These are phyloP conservation scores for Coprinellus micaceus DNA, from an alignment of 768 basidiomycete genomes.

Conservation along the genomic window DNA sequence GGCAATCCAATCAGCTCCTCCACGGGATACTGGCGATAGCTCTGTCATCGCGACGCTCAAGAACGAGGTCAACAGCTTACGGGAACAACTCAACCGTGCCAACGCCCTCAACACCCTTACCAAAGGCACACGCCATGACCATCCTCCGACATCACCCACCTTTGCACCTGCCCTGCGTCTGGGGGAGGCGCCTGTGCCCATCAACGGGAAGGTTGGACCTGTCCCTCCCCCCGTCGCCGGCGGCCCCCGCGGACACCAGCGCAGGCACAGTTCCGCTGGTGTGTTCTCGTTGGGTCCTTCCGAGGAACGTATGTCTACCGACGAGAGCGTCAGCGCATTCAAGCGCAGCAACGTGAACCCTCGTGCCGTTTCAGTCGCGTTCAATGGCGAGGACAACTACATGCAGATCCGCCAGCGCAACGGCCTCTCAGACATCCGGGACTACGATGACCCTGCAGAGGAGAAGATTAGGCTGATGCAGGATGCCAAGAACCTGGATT, in stretches of 20 bases:
- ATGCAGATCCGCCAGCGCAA: conserved; percentile 57
- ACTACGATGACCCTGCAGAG: conserved; percentile 86
- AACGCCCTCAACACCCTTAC: conserved; percentile 89
- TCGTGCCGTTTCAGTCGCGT: conserved; percentile 85
- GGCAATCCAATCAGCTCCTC: conserved; percentile 58
- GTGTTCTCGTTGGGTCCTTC: conserved; percentile 58
- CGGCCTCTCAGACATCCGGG: conserved; percentile 67
- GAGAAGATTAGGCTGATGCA: conserved; percentile 95
- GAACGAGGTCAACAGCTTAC: conserved; percentile 86
- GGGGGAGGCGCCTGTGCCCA: conserved; percentile 39
- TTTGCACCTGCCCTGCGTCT: conserved; percentile 77
- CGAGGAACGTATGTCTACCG: conserved; percentile 69
- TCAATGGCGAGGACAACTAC: conserved; percentile 74
- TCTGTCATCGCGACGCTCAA: conserved; percentile 87
- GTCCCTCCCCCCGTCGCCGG: conserved; percentile 15
- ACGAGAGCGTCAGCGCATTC: conserved; percentile 72
- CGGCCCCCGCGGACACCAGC: conserved; percentile 58
- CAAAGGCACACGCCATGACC: conserved; percentile 62
- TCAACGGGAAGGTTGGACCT: conserved; percentile 11
- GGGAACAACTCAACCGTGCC: conserved; percentile 94
- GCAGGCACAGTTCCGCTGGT: conserved; percentile 84
- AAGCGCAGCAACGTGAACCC: conserved; percentile 74
- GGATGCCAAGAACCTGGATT: conserved; percentile 84
- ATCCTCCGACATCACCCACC: conserved; percentile 79
- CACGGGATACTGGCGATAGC: conserved; percentile 74